A percentile compares a stretch with the other conserved stretches of the same genome.
Conservation (phyloP, 495 filamentous ascomycete species). For the Aspergillus ostianus region DNA sequence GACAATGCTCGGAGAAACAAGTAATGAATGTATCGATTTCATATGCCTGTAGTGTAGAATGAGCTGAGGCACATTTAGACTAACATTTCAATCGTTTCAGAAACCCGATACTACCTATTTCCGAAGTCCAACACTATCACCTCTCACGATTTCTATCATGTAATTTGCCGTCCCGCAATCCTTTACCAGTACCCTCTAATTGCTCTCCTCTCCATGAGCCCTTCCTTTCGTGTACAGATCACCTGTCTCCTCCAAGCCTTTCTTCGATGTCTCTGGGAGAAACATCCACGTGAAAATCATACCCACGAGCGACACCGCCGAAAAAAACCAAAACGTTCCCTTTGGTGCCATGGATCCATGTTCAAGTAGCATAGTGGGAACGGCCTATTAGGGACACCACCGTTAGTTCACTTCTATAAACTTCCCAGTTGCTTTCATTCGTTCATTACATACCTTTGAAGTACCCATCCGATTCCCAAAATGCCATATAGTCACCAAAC, state of each 20-base stretch:
- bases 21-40: too few relatives aligned
- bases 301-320: constrained; percentile 28
- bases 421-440: neutral
- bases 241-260: neutral
- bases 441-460: constrained; percentile 32
- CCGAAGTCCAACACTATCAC: too few relatives aligned
- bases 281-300: neutral
- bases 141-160: too few relatives aligned
- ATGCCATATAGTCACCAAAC: constrained; percentile 45
- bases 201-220: neutral
- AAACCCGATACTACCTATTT: too few relatives aligned
- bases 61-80: too few relatives aligned
- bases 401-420: neutral
- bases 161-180: too few relatives aligned
- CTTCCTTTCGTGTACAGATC: neutral
- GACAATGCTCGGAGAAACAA: too few relatives aligned
- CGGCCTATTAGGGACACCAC: constrained; percentile 9
- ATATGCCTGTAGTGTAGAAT: too few relatives aligned
- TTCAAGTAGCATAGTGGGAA: constrained; percentile 45
- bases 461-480: constrained; percentile 61
- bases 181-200: neutral
- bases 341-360: constrained; percentile 25
- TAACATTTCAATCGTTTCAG: too few relatives aligned
- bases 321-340: constrained; percentile 63
- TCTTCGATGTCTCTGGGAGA: neutral